Evolutionary conservation across 371 early-diverging fungal species (phyloP).

Genomic region (Mucor circinelloides): DNA sequence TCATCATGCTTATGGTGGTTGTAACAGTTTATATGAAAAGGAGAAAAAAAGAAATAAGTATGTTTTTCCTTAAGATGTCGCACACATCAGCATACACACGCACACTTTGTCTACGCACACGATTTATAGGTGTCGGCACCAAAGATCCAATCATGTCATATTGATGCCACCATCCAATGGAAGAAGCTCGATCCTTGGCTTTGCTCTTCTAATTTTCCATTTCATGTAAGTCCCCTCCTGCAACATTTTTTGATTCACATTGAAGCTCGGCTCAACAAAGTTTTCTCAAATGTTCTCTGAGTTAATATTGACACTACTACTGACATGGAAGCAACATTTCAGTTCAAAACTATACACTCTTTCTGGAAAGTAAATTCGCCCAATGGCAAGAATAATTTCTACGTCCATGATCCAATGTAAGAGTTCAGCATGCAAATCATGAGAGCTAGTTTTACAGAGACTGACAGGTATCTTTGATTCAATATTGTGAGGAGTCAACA

Average conservation of each 20-base stretch:
- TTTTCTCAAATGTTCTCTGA: not conserved
- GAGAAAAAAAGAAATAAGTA: not conserved
- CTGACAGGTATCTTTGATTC: too few species aligned
- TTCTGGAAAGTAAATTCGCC: too few species aligned
- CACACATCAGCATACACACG: not conserved
- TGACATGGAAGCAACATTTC: not conserved
- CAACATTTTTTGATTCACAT: not conserved
- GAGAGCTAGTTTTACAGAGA: too few species aligned
- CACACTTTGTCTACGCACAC: not conserved
- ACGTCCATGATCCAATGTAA: too few species aligned
- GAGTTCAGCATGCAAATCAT: too few species aligned
- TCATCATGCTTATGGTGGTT: conserved; percentile 4
- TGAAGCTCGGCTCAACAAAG: not conserved
- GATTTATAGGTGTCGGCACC: not conserved
- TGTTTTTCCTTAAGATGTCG: not conserved
- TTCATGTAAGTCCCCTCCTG: not conserved
- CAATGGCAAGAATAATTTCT: too few species aligned
- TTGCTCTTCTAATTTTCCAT: not conserved
- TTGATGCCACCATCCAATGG: not conserved
- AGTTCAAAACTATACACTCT: too few species aligned
- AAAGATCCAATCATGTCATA: not conserved
- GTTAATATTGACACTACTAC: not conserved
- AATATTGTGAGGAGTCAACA: too few species aligned
- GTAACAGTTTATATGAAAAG: not conserved
- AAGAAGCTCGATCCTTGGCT: not conserved